Conservation (phyloP, 129 eudicot genomes). For the Pseudognaphalium luteoalbum region DNA sequence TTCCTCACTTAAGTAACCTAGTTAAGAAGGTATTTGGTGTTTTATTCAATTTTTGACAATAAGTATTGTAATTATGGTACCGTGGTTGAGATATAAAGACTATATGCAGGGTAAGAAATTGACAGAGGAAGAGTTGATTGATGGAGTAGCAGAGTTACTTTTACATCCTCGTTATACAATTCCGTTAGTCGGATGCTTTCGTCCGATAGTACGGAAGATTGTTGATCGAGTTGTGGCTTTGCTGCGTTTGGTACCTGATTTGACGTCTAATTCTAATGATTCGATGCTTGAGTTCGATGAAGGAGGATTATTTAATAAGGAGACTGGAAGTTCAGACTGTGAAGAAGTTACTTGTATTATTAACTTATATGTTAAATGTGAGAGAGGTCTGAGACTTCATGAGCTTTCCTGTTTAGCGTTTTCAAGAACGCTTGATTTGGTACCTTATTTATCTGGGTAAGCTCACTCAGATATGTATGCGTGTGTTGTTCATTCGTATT, state of each 20-base stretch:
- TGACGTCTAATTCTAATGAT: conserved; percentile 41
- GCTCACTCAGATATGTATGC: background rate
- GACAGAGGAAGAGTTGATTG: conserved; percentile 73
- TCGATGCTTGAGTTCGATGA: conserved; percentile 50
- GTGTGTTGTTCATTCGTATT: background rate
- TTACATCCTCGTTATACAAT: conserved; percentile 77
- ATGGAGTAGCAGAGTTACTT: conserved; percentile 58
- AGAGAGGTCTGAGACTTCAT: conserved; percentile 72
- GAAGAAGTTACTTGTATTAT: conserved; percentile 39
- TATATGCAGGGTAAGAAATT: conserved; percentile 52
- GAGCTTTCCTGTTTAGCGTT: conserved; percentile 90
- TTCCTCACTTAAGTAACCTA: conserved; percentile 36
- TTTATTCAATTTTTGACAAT: too few species aligned
- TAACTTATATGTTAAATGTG: conserved; percentile 47
- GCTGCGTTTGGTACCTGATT: conserved; percentile 62
- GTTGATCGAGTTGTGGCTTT: conserved; percentile 52
- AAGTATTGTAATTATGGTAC: background rate
- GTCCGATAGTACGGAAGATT: conserved; percentile 65
- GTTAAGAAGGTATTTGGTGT: conserved; percentile 49
- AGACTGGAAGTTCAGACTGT: conserved; percentile 40
- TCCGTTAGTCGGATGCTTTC: conserved; percentile 80
- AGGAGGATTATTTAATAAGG: conserved; percentile 40
- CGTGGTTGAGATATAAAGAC: background rate
- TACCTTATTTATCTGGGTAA: conserved; percentile 73
- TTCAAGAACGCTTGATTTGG: conserved; percentile 71